These are phyloP conservation scores for Rhytidhysteron rufulum DNA, from an alignment of 2,329 filamentous ascomycete genomes.

Conservation along the genomic window DNA sequence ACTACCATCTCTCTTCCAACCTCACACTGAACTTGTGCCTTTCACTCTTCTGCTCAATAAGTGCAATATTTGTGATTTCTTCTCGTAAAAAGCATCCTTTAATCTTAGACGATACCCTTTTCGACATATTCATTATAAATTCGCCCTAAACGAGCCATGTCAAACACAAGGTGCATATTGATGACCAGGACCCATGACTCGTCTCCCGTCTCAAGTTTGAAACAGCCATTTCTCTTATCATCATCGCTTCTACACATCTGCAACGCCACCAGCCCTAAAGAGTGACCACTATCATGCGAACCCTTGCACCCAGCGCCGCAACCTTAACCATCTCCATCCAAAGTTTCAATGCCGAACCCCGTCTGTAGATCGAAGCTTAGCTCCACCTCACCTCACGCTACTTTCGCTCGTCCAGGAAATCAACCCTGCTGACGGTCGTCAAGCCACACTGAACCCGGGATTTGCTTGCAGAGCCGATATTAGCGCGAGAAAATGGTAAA, in stretches of 20 bases:
- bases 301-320: not conserved
- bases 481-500: not conserved
- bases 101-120: not conserved
- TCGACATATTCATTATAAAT: not conserved
- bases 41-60: not conserved
- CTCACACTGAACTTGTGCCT: not conserved
- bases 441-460: not conserved
- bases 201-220: not conserved
- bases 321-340: not conserved
- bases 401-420: no score
- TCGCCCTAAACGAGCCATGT: not conserved
- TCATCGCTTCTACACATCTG: not conserved
- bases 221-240: not conserved
- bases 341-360: not conserved
- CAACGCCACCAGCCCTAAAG: not conserved
- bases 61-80: not conserved
- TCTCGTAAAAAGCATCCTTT: not conserved
- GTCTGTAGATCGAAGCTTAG: not conserved
- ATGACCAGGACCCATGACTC: not conserved
- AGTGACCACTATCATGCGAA: not conserved
- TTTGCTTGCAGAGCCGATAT: not conserved
- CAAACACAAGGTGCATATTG: not conserved
- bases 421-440: not conserved
- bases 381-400: not conserved
- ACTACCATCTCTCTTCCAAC: not conserved